Percentiles rank a stretch among this genome's conserved stretches.
Conservation (phyloP, 306 rosid species). For the Glycine latifolia region DNA sequence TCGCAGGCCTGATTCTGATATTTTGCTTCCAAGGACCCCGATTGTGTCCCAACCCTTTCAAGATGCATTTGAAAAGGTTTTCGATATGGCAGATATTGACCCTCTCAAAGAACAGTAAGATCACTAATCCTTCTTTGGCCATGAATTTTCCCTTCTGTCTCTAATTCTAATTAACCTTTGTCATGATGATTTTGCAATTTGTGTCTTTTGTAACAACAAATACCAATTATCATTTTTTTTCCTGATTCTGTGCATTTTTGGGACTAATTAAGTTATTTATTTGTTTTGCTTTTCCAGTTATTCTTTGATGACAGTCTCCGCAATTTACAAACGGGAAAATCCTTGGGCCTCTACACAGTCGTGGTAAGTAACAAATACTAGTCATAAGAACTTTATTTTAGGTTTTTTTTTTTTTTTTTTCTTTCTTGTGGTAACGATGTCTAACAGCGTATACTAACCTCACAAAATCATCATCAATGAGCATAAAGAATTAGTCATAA, state of each 20-base stretch:
- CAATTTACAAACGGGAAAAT: slow-evolving; percentile 69
- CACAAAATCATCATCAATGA: no score
- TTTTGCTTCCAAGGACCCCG: slow-evolving; percentile 63
- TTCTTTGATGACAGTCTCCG: slow-evolving; percentile 86
- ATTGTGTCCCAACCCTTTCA: slow-evolving; percentile 81
- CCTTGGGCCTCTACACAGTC: slow-evolving; percentile 74
- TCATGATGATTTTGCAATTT: not conserved
- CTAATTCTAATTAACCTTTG: not conserved
- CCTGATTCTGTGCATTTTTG: not conserved
- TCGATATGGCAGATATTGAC: slow-evolving; percentile 66
- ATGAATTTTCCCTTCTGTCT: not conserved
- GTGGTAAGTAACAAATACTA: slow-evolving; percentile 58
- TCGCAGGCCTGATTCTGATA: slow-evolving; percentile 52
- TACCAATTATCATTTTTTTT: not conserved
- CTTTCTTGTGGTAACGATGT: not conserved
- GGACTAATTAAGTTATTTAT: not conserved
- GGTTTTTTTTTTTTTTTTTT: not conserved
- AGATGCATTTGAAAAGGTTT: slow-evolving; percentile 68
- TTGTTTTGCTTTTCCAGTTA: slow-evolving; percentile 54
- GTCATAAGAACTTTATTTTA: not conserved
- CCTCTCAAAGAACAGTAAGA: slow-evolving; percentile 75
- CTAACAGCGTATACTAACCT: not conserved
- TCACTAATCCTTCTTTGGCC: no score
- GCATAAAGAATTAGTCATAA: no score
- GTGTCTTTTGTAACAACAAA: not conserved